A percentile compares a stretch with the other conserved stretches of the same genome.
Evolutionary conservation across 192 early-diverging fungal species (phyloP).

Genomic region (Coemansia sp.): DNA sequence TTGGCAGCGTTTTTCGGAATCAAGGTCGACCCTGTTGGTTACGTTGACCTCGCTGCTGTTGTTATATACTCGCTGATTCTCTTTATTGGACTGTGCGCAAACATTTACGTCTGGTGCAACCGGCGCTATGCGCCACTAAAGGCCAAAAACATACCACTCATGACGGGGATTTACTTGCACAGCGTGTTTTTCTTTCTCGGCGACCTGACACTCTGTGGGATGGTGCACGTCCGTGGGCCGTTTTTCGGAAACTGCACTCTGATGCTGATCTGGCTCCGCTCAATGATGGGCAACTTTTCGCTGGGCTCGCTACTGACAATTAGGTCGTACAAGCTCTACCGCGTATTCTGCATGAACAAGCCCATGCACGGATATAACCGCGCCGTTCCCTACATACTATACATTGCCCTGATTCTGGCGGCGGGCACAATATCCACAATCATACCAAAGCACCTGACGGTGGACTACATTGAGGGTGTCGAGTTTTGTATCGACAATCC

Average conservation of each 20-base stretch:
- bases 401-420: constrained; percentile 16
- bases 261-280: constrained; percentile 49
- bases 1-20: constrained; percentile 39
- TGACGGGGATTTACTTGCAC: constrained; percentile 43
- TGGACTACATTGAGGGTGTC: constrained; percentile 28
- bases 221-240: constrained; percentile 38
- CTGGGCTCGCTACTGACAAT: constrained; percentile 42
- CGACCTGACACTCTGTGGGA: constrained; percentile 45
- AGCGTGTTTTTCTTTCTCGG: constrained; percentile 51
- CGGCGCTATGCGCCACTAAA: constrained; percentile 53
- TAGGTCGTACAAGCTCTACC: constrained; percentile 44
- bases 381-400: constrained; percentile 28
- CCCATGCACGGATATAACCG: constrained; percentile 37
- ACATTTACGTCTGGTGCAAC: constrained; percentile 41
- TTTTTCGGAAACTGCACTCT: constrained; percentile 47
- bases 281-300: constrained; percentile 50
- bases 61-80: constrained; percentile 21
- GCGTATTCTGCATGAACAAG: constrained; percentile 46
- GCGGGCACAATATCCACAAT: constrained; percentile 31
- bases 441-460: constrained; percentile 27
- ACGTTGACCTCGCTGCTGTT: constrained; percentile 27
- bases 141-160: constrained; percentile 54
- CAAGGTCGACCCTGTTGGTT: constrained; percentile 28
- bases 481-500: constrained; percentile 49
- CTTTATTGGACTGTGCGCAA: constrained; percentile 31